Evolutionary conservation across 148 eudicot genomes (phyloP), one percentile per base, ranked within the genome.

Genomic region (Vaccinium darrowii): DNA sequence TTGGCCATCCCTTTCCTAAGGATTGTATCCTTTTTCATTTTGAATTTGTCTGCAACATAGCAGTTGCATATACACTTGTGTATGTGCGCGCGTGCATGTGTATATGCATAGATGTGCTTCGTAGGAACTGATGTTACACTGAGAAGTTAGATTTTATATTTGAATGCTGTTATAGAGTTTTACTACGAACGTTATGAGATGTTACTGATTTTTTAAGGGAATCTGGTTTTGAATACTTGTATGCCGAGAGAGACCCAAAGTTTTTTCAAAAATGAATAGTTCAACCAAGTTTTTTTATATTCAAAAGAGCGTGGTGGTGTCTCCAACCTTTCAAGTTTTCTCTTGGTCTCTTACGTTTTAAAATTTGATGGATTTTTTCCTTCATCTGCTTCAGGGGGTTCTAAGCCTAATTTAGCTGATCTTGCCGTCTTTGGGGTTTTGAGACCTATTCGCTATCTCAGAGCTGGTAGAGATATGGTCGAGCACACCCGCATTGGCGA

Each of bases 401-500:
- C 90, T 14, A 92, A 89, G 86, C 95, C 96, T 49, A 94, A 94
- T 85, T 85, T 94, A 63, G 96, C 94, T 80, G 98, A 94, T 86
- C 92, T 94, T 74, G 95, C 98, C 49, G 96, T 92, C 7, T 93
- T 92, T 88, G 98, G 98, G 49, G 96, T 93, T 53, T 27, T 94
- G 86, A 91, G 96, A 86, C 98, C 98, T 50, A 93, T 94, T 76
- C 96, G 96, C 79, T 85, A 93, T 86, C 90, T 93, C 73, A 90
- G 58, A 78, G 92, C 98, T 10, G 96, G 98, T 84, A 92, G 80
- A 88, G 98, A 93, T 76, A 94, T 93, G 98, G 93, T 94, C 58
- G 94, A 92, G 85, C 86, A 94, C 84, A 94, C 96, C 8, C 91
- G 90, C 62, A 92, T 94, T 77, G 94, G 96, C 50, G 91, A 91